Percentiles rank a stretch among this genome's conserved stretches.
These are phyloP conservation scores for Pleurotus djamor DNA, from an alignment of 768 basidiomycete species.

Conservation along the genomic window DNA sequence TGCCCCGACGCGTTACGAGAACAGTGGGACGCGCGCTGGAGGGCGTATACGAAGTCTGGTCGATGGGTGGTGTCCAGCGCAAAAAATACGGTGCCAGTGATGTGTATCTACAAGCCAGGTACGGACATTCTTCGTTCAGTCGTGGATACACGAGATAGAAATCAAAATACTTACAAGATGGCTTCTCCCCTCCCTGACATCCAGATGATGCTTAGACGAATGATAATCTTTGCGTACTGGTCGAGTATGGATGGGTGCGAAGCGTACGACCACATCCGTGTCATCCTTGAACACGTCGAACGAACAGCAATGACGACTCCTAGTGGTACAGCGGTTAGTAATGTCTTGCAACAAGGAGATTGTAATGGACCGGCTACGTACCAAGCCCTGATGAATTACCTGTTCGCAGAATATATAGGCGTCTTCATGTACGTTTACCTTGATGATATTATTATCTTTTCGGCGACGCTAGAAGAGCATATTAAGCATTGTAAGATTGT, in stretches of 20 bases:
- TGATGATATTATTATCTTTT: constrained; percentile 35
- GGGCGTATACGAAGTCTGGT: constrained; percentile 15
- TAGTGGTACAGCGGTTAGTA: constrained; percentile 25
- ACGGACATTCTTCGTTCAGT: constrained; percentile 27
- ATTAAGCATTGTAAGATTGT: constrained; percentile 21
- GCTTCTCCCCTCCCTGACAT: constrained; percentile 37
- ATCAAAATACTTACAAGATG: constrained; percentile 34
- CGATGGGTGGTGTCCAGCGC: constrained; percentile 20
- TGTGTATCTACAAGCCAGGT: constrained; percentile 22
- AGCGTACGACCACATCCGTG: constrained; percentile 36
- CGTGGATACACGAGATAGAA: constrained; percentile 30
- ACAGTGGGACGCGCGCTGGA: constrained; percentile 18
- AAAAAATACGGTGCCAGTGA: constrained; percentile 12
- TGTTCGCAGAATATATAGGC: constrained; percentile 26
- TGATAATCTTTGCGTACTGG: constrained; percentile 22
- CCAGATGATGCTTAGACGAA: constrained; percentile 30
- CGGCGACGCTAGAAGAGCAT: constrained; percentile 28
- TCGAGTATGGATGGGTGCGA: constrained; percentile 33
- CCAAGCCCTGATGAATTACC: constrained; percentile 30
- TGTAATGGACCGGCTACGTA: constrained; percentile 31
- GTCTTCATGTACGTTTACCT: constrained; percentile 25
- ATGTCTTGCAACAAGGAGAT: constrained; percentile 25
- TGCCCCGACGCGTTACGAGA: constrained; percentile 20
- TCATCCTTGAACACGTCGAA: constrained; percentile 20
- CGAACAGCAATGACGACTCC: constrained; percentile 22